Evolutionary conservation across 768 basidiomycete species (phyloP), one percentile per base, ranked within the genome.

Genomic region (Tricholoma bakamatsutake): DNA sequence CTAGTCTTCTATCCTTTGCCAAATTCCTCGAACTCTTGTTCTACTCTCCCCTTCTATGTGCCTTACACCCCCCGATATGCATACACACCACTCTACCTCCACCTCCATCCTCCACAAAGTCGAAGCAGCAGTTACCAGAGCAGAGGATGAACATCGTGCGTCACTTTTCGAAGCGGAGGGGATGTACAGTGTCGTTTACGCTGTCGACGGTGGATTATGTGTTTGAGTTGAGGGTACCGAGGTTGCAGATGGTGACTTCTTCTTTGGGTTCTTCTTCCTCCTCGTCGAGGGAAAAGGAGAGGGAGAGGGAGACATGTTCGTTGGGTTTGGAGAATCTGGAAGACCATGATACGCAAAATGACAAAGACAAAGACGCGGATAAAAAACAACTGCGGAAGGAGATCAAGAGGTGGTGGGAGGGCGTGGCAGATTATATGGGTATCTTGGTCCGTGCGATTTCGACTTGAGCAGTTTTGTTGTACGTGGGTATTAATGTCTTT

Each of bases 381-480:
- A 83, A 77, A 66, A 73, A 73, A 37, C 60, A 67, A 3, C 66
- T 88, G n/a, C 67, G 83, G 55, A 68, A 73, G 53, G 83, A 89
- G 64, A 87, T 89, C 57, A 77, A 73, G 64, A 62, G 59, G 31
- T 88, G 85, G 83, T 89, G 86, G 86, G 80, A 83, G 60, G 76
- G 78, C 15, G 68, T 88, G 6, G 73, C 80, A 0, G 80, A 82
- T 52, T 77, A 83, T 63, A 70, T 90, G 58, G 82, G 85, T 59
- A 73, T 75, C 57, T 69, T 88, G 57, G 85, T 85, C 55, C 27
- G 81, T 72, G 11, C 18, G 21, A 24, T 24, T 24, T 24, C 21
- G 21, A 1, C 21, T 24, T 24, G 21, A n/a, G n/a, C n/a, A n/a
- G n/a, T n/a, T n/a, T n/a, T n/a, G n/a, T n/a, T n/a, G 21, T 24